phyloP scores from a whole-genome alignment of 108 stramenopile species.

The Cyclotella cryptica region DNA sequence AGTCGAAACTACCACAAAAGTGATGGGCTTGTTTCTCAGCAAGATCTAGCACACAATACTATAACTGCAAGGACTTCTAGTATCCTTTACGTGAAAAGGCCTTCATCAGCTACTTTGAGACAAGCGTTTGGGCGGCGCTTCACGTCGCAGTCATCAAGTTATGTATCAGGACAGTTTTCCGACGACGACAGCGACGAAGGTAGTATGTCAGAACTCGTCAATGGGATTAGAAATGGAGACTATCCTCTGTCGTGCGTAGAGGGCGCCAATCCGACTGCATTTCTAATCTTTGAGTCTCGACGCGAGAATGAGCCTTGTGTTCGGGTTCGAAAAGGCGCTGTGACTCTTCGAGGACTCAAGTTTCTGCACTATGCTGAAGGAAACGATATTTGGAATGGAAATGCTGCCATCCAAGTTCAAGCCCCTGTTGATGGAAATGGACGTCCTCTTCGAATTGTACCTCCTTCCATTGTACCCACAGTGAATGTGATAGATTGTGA shows the following conservation, averaged over 20 bases:
- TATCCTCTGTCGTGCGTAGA: constrained; percentile 26
- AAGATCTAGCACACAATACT: background rate
- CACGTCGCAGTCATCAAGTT: constrained; percentile 6
- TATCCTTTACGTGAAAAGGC: constrained; percentile 17
- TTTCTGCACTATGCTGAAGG: constrained; percentile 65
- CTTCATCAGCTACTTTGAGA: constrained; percentile 32
- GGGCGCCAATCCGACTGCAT: constrained; percentile 46
- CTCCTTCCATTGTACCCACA: constrained; percentile 48
- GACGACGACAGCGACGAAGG: background rate
- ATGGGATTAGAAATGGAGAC: background rate
- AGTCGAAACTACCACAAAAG: constrained; percentile 31
- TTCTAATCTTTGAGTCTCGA: constrained; percentile 59
- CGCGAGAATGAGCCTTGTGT: constrained; percentile 70
- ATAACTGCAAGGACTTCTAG: background rate
- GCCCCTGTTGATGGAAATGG: constrained; percentile 53
- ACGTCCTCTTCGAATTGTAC: constrained; percentile 32
- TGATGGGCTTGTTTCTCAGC: background rate
- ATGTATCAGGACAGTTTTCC: constrained; percentile 2
- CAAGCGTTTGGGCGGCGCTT: constrained; percentile 21
- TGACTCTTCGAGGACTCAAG: constrained; percentile 55
- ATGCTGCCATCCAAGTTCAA: constrained; percentile 84
- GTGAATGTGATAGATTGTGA: constrained; percentile 61
- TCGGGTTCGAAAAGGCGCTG: constrained; percentile 67
- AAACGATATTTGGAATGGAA: constrained; percentile 88
- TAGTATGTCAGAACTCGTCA: constrained; percentile 9